Evolutionary conservation across 2,329 filamentous ascomycete species (phyloP).

Genomic region (Rachicladosporium sp.): DNA sequence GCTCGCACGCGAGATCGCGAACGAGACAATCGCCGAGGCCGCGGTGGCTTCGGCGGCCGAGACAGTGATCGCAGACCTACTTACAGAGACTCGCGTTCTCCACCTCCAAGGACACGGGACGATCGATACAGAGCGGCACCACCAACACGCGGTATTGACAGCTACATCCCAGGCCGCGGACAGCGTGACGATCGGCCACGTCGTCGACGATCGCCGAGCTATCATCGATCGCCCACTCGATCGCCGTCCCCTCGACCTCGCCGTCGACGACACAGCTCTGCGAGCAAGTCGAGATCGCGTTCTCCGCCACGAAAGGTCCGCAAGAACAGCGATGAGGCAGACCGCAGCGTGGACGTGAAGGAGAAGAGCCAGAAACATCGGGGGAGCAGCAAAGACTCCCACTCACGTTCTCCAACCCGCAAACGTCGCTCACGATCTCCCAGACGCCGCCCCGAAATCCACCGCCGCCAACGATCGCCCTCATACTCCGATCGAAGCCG

Average conservation of each 20-base stretch:
- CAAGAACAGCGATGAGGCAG: constrained; percentile 1
- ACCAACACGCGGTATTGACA: constrained; percentile 41
- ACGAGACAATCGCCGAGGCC: constrained; percentile 30
- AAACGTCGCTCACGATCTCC: constrained; percentile 19
- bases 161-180: constrained; percentile 41
- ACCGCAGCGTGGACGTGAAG: constrained; percentile 3
- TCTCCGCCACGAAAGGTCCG: constrained; percentile 4
- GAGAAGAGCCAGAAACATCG: constrained; percentile 5
- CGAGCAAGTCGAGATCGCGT: constrained; percentile 1
- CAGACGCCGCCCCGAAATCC: constrained; percentile 3
- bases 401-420: constrained; percentile 3
- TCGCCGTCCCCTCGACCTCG: constrained; percentile 1
- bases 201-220: constrained; percentile 17
- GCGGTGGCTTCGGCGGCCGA: constrained; percentile 27
- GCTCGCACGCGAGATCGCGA: constrained; percentile 56
- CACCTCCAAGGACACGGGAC: constrained; percentile 38
- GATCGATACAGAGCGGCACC: constrained; percentile 32
- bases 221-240: constrained; percentile 4
- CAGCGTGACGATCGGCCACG: constrained; percentile 27
- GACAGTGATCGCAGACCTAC: constrained; percentile 37
- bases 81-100: constrained; percentile 38
- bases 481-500: constrained; percentile 2
- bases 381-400: constrained; percentile 8
- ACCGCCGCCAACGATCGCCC: constrained; percentile 4
- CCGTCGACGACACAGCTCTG: constrained; percentile 3